Evolutionary conservation across 805 yeast species (phyloP).

Genomic region (Priceomyces haplophilus): DNA sequence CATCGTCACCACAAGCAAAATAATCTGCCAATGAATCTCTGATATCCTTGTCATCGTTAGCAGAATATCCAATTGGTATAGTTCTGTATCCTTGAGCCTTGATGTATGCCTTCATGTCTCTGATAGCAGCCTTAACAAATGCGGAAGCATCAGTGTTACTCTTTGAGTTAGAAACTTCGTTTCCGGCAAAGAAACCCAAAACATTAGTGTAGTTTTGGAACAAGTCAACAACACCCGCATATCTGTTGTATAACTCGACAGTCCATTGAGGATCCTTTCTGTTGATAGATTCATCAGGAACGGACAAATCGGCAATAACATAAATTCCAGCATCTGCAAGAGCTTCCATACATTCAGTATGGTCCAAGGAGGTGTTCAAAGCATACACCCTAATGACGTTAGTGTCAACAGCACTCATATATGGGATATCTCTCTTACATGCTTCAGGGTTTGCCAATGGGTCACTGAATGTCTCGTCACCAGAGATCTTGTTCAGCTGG

Average conservation of each 20-base stretch:
- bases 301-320: constrained; percentile 46
- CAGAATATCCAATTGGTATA: constrained; percentile 92
- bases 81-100: constrained; percentile 58
- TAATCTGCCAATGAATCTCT: constrained; percentile 78
- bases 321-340: constrained; percentile 47
- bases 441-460: constrained; percentile 41
- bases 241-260: constrained; percentile 65
- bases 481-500: constrained; percentile 38
- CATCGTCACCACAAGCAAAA: constrained; percentile 74
- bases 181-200: constrained; percentile 95
- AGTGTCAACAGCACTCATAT: constrained; percentile 36
- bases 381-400: constrained; percentile 45
- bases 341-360: constrained; percentile 39
- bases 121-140: constrained; percentile 91
- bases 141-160: constrained; percentile 89
- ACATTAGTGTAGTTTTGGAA: constrained; percentile 76
- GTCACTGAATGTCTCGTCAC: constrained; percentile 24
- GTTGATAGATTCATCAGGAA: constrained; percentile 75
- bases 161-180: constrained; percentile 86
- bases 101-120: constrained; percentile 83
- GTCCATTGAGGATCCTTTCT: constrained; percentile 81
- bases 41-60: constrained; percentile 83
- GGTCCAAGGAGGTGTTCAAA: constrained; percentile 35
- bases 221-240: constrained; percentile 77
- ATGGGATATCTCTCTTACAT: constrained; percentile 42